Conservation (phyloP, 164 flowering plant genomes). For the Cinnamomum micranthum region DNA sequence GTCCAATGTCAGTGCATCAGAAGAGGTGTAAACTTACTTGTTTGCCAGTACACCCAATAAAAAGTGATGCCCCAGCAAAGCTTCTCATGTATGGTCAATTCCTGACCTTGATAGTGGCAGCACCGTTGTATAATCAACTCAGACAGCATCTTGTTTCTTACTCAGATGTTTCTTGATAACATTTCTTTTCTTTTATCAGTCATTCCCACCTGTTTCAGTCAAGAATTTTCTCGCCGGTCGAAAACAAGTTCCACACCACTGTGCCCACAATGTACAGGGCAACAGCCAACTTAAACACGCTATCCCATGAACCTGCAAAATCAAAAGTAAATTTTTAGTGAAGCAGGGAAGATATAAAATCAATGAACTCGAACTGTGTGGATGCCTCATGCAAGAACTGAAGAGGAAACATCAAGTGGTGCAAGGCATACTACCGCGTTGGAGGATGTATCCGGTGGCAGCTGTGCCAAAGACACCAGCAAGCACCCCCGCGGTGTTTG, state of each 20-base stretch:
- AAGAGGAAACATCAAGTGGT: neutral
- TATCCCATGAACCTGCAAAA: conserved; percentile 89
- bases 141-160: neutral
- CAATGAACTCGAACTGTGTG: neutral
- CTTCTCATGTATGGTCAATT: neutral
- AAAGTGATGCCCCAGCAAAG: neutral
- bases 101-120: neutral
- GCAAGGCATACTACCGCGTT: conserved; percentile 43
- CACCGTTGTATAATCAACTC: neutral
- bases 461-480: conserved; percentile 99
- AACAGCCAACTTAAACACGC: conserved; percentile 92
- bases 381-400: neutral
- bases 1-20: neutral
- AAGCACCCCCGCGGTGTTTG: conserved; percentile 97
- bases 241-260: conserved; percentile 85
- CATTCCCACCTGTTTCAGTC: conserved; percentile 36
- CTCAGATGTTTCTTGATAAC: neutral
- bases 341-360: neutral
- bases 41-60: neutral
- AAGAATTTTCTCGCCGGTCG: conserved; percentile 92
- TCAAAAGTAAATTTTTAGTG: neutral
- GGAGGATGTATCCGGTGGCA: conserved; percentile 94
- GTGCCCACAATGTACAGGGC: conserved; percentile 83
- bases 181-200: neutral
- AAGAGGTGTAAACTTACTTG: conserved; percentile 1